A percentile compares a stretch with the other conserved stretches of the same genome.
These are phyloP conservation scores for Aaosphaeria pasadenensis DNA, from an alignment of 2,329 filamentous ascomycete genomes.

Conservation along the genomic window DNA sequence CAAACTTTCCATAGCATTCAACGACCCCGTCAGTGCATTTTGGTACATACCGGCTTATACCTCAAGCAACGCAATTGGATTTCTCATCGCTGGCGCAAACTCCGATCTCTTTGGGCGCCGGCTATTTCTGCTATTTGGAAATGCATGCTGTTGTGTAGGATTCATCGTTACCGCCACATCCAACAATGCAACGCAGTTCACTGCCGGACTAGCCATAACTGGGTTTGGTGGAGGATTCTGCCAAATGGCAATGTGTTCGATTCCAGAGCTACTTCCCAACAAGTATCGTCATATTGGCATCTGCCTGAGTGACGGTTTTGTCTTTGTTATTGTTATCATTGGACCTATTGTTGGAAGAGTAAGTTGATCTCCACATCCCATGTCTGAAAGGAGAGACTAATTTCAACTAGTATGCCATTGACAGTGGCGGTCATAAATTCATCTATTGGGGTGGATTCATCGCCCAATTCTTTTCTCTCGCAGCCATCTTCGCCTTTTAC, in stretches of 20 bases:
- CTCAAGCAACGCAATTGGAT: conserved; percentile 19
- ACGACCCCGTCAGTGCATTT: conserved; percentile 9
- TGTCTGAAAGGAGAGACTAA: not conserved
- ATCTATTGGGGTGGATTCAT: conserved; percentile 23
- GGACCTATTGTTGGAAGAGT: conserved; percentile 47
- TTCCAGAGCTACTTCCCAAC: conserved; percentile 49
- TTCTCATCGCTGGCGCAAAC: conserved; percentile 37
- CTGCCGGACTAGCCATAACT: conserved; percentile 42
- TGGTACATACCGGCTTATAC: conserved; percentile 24
- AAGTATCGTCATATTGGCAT: conserved; percentile 50
- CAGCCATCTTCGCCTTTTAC: conserved; percentile 16
- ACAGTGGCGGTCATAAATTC: conserved; percentile 17
- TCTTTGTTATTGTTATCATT: conserved; percentile 48
- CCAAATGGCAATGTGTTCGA: conserved; percentile 45
- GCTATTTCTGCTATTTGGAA: conserved; percentile 46
- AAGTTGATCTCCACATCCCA: not conserved
- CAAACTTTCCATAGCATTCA: conserved; percentile 12
- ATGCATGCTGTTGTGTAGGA: conserved; percentile 39
- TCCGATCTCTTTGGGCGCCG: conserved; percentile 50
- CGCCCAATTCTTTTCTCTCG: conserved; percentile 19
- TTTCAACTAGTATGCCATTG: conserved; percentile 15
- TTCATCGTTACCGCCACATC: conserved; percentile 22
- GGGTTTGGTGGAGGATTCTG: conserved; percentile 47
- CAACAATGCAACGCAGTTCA: conserved; percentile 38
- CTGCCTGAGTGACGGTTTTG: conserved; percentile 39